phyloP scores from a whole-genome alignment of 202 grass and related monocot species.

The Alloteropsis angusta region DNA sequence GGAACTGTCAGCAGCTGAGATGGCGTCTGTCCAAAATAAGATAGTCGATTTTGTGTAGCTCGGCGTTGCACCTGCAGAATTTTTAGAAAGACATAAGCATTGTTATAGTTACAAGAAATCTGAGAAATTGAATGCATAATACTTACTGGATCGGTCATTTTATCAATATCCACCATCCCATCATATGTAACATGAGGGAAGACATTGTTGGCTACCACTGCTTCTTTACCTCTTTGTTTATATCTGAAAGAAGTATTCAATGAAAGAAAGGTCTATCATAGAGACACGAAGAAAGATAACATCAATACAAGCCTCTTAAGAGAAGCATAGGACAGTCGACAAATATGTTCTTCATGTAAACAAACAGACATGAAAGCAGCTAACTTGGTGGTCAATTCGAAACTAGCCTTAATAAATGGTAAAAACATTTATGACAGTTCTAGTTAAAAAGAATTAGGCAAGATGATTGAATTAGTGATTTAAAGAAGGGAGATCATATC shows the following conservation, averaged over 20 bases:
- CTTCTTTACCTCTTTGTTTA: conserved; percentile 94
- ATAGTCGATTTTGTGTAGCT: conserved; percentile 78
- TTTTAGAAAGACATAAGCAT: conserved; percentile 31
- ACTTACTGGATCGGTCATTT: conserved; percentile 81
- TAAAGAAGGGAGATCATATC: conserved; percentile 13
- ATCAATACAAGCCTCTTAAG: conserved; percentile 17
- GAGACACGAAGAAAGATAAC: conserved; percentile 11
- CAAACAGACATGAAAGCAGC: neutral
- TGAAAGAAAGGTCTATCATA: neutral
- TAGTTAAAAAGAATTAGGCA: neutral
- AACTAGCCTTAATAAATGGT: conserved; percentile 11
- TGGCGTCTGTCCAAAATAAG: conserved; percentile 93
- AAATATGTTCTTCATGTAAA: neutral
- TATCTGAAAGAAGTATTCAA: conserved; percentile 59
- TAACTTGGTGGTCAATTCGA: conserved; percentile 10
- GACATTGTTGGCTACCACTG: conserved; percentile 77
- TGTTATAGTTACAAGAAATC: conserved; percentile 14
- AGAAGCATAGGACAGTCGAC: conserved; percentile 3
- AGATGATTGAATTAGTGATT: neutral
- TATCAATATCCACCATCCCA: conserved; percentile 84
- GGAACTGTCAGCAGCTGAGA: conserved; percentile 72
- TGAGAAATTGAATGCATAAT: conserved; percentile 1
- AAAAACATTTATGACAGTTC: neutral
- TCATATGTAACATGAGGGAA: conserved; percentile 88
- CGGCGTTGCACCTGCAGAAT: conserved; percentile 60